Evolutionary conservation across 352 stramenopile genomes (phyloP), one percentile per base, ranked within the genome.

Genomic region (Globisporangium viniferum): DNA sequence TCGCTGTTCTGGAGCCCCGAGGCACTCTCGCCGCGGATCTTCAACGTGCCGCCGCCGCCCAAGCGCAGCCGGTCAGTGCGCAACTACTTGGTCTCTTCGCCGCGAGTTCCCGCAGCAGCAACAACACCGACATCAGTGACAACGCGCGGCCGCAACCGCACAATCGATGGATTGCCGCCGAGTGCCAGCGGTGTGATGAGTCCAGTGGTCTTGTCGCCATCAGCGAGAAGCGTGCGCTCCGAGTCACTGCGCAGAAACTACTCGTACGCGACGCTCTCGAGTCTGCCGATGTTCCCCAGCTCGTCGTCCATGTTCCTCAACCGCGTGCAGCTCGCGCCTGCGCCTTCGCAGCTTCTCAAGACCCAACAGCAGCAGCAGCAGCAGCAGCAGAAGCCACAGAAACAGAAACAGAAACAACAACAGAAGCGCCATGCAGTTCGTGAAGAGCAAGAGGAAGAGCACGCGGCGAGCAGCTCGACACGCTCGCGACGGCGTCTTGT

Each of bases 261-360:
- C 44, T 69, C 64, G 56, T 49, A 65, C 46, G 58, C 56, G 29
- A 55, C 41, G 44, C 44, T 66, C 15, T 49, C 58, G 24, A 49
- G 48, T 15, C 27, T 66, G 33, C 33, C 65, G 24, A 48, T 70
- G 46, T 66, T 66, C 35, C 65, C 65, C 10, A 66, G 46, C 48
- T 39, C 65, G n/a, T 55, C 65, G 48, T 70, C 65, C 2, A 65
- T 70, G 65, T 70, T 70, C 36, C 29, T 70, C 4, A 56, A 48
- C 20, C 57, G 46, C 64, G 46, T 70, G 33, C 64, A 65, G 57
- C 33, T 56, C 44, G 46, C 44, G 20, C 64, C 46, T 18, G 65
- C 58, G 35, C 33, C 65, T 15, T 64, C 55, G 41, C 55, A 59
- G 39, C 55, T 64, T 18, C n/a, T 62, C 9, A 61, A 48, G 7